A percentile compares a stretch with the other conserved stretches of the same genome.
Evolutionary conservation across 805 yeast species (phyloP).

Genomic region (Dipodascus geniculatus): DNA sequence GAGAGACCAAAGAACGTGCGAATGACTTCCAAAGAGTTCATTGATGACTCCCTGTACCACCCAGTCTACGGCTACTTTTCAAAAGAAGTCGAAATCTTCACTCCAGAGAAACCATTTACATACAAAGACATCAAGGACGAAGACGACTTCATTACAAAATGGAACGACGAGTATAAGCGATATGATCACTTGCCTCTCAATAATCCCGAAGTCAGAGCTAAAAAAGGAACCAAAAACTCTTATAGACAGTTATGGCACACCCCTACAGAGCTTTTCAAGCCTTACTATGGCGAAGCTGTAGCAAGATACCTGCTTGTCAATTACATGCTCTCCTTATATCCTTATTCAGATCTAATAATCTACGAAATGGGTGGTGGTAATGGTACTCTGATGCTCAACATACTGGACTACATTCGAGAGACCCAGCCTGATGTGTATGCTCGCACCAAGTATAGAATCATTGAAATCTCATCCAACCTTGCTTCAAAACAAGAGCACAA

Average conservation of each 20-base stretch:
- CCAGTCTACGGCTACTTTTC: constrained; percentile 76
- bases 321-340: constrained; percentile 55
- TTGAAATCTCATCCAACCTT: constrained; percentile 57
- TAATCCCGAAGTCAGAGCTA: constrained; percentile 7
- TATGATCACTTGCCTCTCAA: constrained; percentile 28
- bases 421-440: constrained; percentile 64
- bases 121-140: constrained; percentile 45
- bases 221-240: constrained; percentile 10
- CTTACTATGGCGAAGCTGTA: constrained; percentile 74
- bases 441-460: constrained; percentile 55
- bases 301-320: constrained; percentile 69
- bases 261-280: constrained; percentile 74
- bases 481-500: constrained; percentile 41
- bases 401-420: constrained; percentile 49
- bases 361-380: constrained; percentile 90
- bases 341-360: constrained; percentile 58
- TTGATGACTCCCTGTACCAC: constrained; percentile 75
- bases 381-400: constrained; percentile 72
- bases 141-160: constrained; percentile 57
- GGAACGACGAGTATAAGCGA: constrained; percentile 51
- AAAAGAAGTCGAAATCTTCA: constrained; percentile 65
- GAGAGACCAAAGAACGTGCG: constrained; percentile 49
- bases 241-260: constrained; percentile 70
- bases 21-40: constrained; percentile 70
- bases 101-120: constrained; percentile 52